A percentile compares a stretch with the other conserved stretches of the same genome.
Evolutionary conservation across 169 alveolate species (phyloP).

Genomic region (Plasmodium inui): DNA sequence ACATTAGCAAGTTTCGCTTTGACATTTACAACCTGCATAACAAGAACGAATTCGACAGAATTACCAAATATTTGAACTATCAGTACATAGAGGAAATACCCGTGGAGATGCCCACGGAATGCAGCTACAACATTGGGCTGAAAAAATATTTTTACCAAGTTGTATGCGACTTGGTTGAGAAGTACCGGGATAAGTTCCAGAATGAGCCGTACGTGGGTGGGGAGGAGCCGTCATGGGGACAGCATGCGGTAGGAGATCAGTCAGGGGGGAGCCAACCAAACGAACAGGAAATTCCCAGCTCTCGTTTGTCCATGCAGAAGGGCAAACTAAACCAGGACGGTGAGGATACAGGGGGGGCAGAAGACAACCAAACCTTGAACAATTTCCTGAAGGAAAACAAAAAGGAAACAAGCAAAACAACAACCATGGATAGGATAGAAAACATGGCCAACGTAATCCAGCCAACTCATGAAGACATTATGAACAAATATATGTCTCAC

Average conservation of each 20-base stretch:
- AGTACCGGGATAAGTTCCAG: constrained; percentile 7
- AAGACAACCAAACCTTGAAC: neutral
- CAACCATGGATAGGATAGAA: constrained; percentile 9
- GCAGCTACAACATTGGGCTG: constrained; percentile 26
- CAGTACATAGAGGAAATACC: constrained; percentile 36
- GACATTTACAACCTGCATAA: constrained; percentile 51
- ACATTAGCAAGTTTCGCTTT: constrained; percentile 65
- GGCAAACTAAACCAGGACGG: neutral
- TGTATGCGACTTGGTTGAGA: constrained; percentile 22
- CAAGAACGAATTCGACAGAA: constrained; percentile 64
- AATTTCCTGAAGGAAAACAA: constrained; percentile 41
- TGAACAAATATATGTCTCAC: constrained; percentile 40
- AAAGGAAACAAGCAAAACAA: neutral
- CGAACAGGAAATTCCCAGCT: neutral
- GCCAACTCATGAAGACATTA: constrained; percentile 35
- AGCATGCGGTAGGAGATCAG: neutral
- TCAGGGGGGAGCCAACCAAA: neutral
- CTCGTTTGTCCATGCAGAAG: neutral
- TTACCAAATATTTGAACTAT: constrained; percentile 55
- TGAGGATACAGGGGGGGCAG: neutral
- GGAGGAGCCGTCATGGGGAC: neutral
- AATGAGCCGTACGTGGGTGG: neutral
- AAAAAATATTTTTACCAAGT: constrained; percentile 40
- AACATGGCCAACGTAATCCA: constrained; percentile 1
- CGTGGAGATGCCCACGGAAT: constrained; percentile 24